A percentile compares a stretch with the other conserved stretches of the same genome.
Evolutionary conservation across 345 rosid species (phyloP).

Genomic region (Camelina hispida): DNA sequence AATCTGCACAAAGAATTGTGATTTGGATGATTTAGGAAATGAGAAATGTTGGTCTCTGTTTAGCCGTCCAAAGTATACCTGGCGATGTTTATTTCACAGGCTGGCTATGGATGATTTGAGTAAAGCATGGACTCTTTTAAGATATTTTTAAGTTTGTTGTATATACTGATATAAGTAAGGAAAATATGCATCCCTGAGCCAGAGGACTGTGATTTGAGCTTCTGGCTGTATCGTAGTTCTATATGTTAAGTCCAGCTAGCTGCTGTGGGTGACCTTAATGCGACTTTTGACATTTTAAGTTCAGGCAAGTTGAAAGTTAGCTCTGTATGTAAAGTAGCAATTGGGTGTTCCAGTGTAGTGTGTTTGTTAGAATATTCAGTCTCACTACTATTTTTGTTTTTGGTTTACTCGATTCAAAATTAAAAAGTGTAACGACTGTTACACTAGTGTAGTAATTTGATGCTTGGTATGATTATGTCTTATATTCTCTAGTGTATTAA

Average conservation of each 20-base stretch:
- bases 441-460: slow-evolving; percentile 11
- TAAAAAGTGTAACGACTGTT: background rate
- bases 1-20: background rate
- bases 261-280: background rate
- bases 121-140: background rate
- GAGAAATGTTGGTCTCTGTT: background rate
- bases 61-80: background rate
- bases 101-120: background rate
- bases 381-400: slow-evolving; percentile 2
- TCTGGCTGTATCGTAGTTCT: background rate
- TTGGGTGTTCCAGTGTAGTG: background rate
- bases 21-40: background rate
- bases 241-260: slow-evolving; percentile 3
- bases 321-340: background rate
- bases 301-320: background rate
- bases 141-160: background rate
- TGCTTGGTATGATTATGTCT: background rate
- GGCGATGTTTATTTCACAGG: background rate
- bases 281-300: slow-evolving; percentile 9
- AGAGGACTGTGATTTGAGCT: background rate
- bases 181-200: background rate
- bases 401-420: slow-evolving; percentile 1
- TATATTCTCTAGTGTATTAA: background rate
- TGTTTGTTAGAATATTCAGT: background rate
- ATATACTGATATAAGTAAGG: background rate